Evolutionary conservation across 2,329 filamentous ascomycete species (phyloP), one percentile per base, ranked within the genome.

Genomic region (Trichoderma endophyticum): DNA sequence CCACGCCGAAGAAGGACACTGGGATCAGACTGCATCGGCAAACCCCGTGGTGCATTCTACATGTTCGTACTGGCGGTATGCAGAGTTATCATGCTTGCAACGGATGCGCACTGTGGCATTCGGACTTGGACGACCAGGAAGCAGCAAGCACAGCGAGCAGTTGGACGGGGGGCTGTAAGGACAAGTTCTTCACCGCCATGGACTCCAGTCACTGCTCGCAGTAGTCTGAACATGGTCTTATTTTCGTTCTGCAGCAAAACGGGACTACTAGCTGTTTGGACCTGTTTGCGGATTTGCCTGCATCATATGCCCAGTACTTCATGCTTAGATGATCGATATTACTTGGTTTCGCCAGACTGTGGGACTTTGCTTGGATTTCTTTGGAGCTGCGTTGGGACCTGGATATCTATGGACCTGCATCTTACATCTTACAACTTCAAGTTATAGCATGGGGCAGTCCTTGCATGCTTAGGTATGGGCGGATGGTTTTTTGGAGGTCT

Each of bases 141-240:
- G 43, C 43, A 48, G 54, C 21, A 69, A 18, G 36, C 6, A 15
- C 57, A 21, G 36, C 39, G n/a, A 59, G 32, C 63, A 28, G 56
- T 32, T 12, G 34, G 72, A 71, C 32, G 6, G 64, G 51, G 48
- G 68, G 48, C 18, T 48, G 39, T 32, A 54, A 21, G 21, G 59
- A 32, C 68, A 39, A n/a, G n/a, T n/a, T 64, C 36, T 61, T 70
- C 68, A 70, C 68, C 68, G 68, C 68, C 60, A 64, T 70, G 43
- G 62, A 61, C 36, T 51, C 12, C 28, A 11, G 15, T 21, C 24
- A 7, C 34, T 18, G 43, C 34, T 32, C 26, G 57, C 21, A 61
- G 34, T 57, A 32, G 26, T 26, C 54, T 60, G 34, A 32, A 32
- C 36, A 1, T 69, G 26, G 56, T 62, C 66, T 51, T 39, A 28